Evolutionary conservation across 352 stramenopile species (phyloP).

Genomic region (Phytophthora litchii): DNA sequence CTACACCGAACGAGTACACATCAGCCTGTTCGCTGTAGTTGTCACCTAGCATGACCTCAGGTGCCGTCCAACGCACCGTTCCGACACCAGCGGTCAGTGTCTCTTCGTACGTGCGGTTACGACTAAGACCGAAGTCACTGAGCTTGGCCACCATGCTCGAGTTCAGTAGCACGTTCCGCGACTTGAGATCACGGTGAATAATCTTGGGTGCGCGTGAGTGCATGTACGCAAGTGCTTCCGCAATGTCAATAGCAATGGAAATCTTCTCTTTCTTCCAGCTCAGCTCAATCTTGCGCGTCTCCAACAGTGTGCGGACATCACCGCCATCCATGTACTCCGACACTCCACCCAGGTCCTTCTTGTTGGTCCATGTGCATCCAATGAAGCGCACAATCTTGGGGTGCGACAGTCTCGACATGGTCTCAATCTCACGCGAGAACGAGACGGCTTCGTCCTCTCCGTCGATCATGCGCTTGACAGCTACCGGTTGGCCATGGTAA

Average conservation of each 20-base stretch:
- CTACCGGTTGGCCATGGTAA: constrained; percentile 86
- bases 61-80: constrained; percentile 86
- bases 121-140: constrained; percentile 83
- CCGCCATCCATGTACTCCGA: constrained; percentile 90
- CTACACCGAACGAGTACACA: constrained; percentile 90
- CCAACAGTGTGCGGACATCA: constrained; percentile 81
- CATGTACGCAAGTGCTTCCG: constrained; percentile 83
- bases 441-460: constrained; percentile 73
- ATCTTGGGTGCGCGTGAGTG: constrained; percentile 84
- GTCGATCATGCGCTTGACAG: constrained; percentile 89
- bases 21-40: constrained; percentile 89
- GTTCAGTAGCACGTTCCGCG: constrained; percentile 83
- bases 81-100: constrained; percentile 83
- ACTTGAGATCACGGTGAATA: constrained; percentile 88
- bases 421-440: constrained; percentile 84
- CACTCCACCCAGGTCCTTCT: constrained; percentile 75
- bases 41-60: constrained; percentile 88
- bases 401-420: constrained; percentile 81
- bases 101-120: constrained; percentile 87
- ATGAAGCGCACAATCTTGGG: constrained; percentile 89
- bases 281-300: constrained; percentile 83
- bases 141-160: constrained; percentile 83
- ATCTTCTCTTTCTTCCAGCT: constrained; percentile 87
- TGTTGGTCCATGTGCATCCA: constrained; percentile 83
- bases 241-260: constrained; percentile 84